Evolutionary conservation across 306 rosid species (phyloP).

Genomic region (Trichosanthes truncata): DNA sequence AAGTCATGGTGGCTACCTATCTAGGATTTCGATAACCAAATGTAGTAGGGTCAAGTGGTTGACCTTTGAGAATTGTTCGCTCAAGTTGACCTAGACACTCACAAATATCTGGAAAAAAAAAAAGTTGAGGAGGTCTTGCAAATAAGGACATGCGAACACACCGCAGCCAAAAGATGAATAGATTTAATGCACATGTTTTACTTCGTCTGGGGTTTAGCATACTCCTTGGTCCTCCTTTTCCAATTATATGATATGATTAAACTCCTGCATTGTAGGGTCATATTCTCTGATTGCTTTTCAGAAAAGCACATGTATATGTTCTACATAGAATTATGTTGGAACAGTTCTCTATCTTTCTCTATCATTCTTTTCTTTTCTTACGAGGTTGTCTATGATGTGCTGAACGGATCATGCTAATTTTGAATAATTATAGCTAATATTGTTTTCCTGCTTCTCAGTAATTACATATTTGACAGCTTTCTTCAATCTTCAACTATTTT

Average conservation of each 20-base stretch:
- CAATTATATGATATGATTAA: not conserved
- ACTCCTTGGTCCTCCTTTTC: conserved; percentile 1
- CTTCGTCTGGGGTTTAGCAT: conserved; percentile 3
- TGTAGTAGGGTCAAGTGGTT: not conserved
- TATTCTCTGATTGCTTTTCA: conserved; percentile 10
- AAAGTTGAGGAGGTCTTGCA: not conserved
- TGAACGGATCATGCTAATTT: not conserved
- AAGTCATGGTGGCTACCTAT: not conserved
- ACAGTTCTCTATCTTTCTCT: not conserved
- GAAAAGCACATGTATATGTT: not conserved
- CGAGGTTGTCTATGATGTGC: not conserved
- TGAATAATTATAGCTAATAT: not conserved
- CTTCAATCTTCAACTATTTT: not conserved
- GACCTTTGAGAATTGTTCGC: not conserved
- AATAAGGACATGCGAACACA: not conserved
- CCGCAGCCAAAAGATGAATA: not conserved
- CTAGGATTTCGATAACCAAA: not conserved
- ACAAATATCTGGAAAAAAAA: not conserved
- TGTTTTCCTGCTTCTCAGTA: not conserved
- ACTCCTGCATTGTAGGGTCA: conserved; percentile 1
- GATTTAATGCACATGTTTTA: not conserved
- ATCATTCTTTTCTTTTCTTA: not conserved
- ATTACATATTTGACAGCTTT: not conserved
- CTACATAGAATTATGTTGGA: not conserved
- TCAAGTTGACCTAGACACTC: not conserved